Evolutionary conservation across 495 filamentous ascomycete genomes (phyloP), one percentile per base, ranked within the genome.

Genomic region (Aspergillus bridgeri): DNA sequence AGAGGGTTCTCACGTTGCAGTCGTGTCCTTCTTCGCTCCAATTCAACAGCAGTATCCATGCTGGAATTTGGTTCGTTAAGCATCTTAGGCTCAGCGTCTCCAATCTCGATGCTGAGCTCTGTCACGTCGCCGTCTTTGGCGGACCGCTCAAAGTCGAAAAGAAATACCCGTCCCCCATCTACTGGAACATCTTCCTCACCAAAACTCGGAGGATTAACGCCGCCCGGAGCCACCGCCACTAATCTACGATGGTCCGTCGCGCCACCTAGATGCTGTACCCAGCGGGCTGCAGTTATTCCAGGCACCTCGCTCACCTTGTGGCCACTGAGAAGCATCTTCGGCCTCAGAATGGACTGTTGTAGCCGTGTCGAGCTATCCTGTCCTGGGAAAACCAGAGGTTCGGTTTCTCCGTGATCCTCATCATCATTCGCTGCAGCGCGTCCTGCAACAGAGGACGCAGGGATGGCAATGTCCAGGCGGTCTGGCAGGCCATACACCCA

Each of bases 401-500:
- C 55, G 18, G 29, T 51, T 11, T 27, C 42, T 21, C 33, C 25
- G 23, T 20, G 59, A 42, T 48, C 62, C 50, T 59, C 60, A 22
- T 55, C 54, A 56, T 56, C 54, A n/a, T 56, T 54, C 27, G 51
- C 29, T 17, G 27, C 27, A 17, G 38, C 50, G n/a, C 54, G 56
- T 25, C 50, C 59, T 15, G 54, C 27, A 42, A 51, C 52, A 53
- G 58, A 56, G 8, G 60, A 64, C 58, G 48, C 61, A 54, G 68
- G 46, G 8, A 66, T 63, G 33, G 73, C 60, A 15, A 83, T 79
- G 63, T 91, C 88, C 15, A 93, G 71, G 57, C 86, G 83, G 60
- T 87, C 85, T 1, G 90, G 90, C 29, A 95, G 69, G 29, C 90
- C 90, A 71, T 93, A 93, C 4, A 94, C 64, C 87, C 89, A 94